Percentiles rank a stretch among this genome's conserved stretches.
phyloP scores from a whole-genome alignment of 352 stramenopile genomes.

The Phytophthora tentaculata region DNA sequence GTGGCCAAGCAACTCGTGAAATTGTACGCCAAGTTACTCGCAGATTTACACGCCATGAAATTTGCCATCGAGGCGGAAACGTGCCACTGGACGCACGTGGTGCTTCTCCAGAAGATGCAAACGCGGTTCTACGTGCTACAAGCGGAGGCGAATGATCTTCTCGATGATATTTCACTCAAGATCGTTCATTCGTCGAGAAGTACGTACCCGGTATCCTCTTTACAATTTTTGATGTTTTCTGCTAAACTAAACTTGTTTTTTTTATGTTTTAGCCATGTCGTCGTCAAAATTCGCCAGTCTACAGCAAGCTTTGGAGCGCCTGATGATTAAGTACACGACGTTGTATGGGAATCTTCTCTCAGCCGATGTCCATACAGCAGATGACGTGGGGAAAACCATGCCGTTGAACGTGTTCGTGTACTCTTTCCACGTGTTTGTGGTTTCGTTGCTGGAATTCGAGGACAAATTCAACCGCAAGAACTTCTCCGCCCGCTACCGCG shows the following conservation, averaged over 20 bases:
- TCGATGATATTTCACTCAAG: slow-evolving; percentile 68
- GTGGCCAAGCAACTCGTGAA: slow-evolving; percentile 73
- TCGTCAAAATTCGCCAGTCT: slow-evolving; percentile 57
- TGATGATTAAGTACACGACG: slow-evolving; percentile 65
- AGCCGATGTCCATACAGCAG: slow-evolving; percentile 44
- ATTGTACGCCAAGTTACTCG: slow-evolving; percentile 60
- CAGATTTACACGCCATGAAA: slow-evolving; percentile 74
- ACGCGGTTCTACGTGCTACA: slow-evolving; percentile 73
- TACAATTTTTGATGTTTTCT: background rate
- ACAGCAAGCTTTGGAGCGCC: slow-evolving; percentile 52
- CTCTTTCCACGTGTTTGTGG: slow-evolving; percentile 74
- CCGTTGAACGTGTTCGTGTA: slow-evolving; percentile 84
- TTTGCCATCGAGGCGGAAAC: slow-evolving; percentile 76
- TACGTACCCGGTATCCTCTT: slow-evolving; percentile 11
- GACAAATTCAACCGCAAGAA: slow-evolving; percentile 77
- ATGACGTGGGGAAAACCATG: slow-evolving; percentile 73
- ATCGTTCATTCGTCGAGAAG: slow-evolving; percentile 35
- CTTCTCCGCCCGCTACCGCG: slow-evolving; percentile 55
- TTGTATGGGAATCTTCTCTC: slow-evolving; percentile 59
- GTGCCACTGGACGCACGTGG: slow-evolving; percentile 62
- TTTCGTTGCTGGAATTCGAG: slow-evolving; percentile 73
- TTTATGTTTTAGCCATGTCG: slow-evolving; percentile 36
- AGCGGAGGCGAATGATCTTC: slow-evolving; percentile 64
- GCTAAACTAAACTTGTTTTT: slow-evolving; percentile 4
- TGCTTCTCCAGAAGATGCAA: slow-evolving; percentile 71